Conservation (phyloP, 164 flowering plant genomes). For the Cinnamomum chago region DNA sequence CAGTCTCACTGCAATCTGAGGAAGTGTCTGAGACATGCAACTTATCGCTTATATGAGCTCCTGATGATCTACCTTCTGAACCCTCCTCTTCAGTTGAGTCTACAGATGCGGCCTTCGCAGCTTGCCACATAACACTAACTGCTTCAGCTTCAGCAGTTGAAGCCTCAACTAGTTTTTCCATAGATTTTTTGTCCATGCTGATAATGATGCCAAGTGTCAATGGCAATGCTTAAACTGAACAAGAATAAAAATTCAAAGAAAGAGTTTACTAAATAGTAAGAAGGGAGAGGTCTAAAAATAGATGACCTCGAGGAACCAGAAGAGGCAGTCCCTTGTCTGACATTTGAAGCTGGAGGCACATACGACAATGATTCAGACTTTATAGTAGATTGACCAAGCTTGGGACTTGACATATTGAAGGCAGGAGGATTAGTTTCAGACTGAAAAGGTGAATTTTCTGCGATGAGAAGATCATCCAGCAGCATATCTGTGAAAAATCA, state of each 20-base stretch:
- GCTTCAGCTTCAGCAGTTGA: constrained; percentile 99
- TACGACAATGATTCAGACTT: constrained; percentile 11
- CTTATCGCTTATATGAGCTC: constrained; percentile 41
- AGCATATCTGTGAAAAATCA: constrained; percentile 56
- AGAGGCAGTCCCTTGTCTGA: constrained; percentile 25
- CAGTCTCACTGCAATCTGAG: constrained; percentile 68
- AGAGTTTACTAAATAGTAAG: background rate
- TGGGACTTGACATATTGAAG: constrained; percentile 36
- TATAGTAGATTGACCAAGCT: constrained; percentile 27
- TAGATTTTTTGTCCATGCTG: constrained; percentile 67
- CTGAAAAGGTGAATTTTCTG: constrained; percentile 81
- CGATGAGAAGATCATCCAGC: constrained; percentile 81
- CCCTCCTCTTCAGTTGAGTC: constrained; percentile 34
- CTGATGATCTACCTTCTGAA: constrained; percentile 30
- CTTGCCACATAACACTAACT: constrained; percentile 87
- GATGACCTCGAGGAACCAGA: constrained; percentile 22
- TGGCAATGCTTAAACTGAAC: background rate
- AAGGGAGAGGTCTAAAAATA: background rate
- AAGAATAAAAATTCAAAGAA: background rate
- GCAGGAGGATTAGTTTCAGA: constrained; percentile 52
- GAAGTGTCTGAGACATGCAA: constrained; percentile 48
- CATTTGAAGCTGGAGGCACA: constrained; percentile 30
- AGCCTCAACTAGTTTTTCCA: constrained; percentile 79
- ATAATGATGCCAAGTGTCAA: constrained; percentile 2
- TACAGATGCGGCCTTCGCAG: constrained; percentile 69